Conservation (phyloP, 1,284 basidiomycete species). For the Trametes sp. region DNA sequence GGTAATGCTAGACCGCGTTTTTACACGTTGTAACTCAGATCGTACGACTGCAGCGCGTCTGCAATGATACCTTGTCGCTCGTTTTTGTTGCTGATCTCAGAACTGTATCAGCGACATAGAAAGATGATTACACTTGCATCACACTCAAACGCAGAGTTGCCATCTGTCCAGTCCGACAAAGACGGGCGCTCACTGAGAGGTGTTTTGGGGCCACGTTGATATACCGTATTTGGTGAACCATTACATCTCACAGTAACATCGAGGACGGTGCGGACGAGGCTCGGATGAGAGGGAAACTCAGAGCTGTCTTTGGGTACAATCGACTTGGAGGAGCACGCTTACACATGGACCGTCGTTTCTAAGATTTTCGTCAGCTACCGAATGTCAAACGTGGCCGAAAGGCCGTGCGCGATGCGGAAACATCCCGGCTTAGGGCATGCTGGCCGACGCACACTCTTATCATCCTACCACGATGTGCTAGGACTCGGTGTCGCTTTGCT, state of each 20-base stretch:
- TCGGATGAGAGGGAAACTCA: too few relatives aligned
- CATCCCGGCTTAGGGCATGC: conserved; percentile 21
- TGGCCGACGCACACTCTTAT: conserved; percentile 18
- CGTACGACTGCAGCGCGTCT: neutral
- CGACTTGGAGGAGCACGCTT: too few relatives aligned
- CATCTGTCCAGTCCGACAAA: too few relatives aligned
- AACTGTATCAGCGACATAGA: too few relatives aligned
- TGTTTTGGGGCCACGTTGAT: too few relatives aligned
- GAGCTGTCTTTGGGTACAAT: too few relatives aligned
- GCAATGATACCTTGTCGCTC: neutral
- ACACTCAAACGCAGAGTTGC: too few relatives aligned
- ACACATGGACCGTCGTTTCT: neutral
- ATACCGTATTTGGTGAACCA: too few relatives aligned
- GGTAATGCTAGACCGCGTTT: conserved; percentile 28
- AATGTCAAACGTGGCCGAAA: neutral
- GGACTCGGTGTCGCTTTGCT: neutral
- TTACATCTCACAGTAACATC: too few relatives aligned
- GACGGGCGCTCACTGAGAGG: too few relatives aligned
- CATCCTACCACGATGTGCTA: conserved; percentile 30
- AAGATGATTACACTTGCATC: too few relatives aligned
- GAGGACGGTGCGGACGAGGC: too few relatives aligned
- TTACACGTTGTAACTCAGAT: conserved; percentile 2
- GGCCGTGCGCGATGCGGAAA: conserved; percentile 17
- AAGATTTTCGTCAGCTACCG: neutral
- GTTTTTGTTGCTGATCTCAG: neutral